A percentile compares a stretch with the other conserved stretches of the same genome.
phyloP scores from a whole-genome alignment of 2,329 filamentous ascomycete genomes.

The Acephala macrosclerotiorum region DNA sequence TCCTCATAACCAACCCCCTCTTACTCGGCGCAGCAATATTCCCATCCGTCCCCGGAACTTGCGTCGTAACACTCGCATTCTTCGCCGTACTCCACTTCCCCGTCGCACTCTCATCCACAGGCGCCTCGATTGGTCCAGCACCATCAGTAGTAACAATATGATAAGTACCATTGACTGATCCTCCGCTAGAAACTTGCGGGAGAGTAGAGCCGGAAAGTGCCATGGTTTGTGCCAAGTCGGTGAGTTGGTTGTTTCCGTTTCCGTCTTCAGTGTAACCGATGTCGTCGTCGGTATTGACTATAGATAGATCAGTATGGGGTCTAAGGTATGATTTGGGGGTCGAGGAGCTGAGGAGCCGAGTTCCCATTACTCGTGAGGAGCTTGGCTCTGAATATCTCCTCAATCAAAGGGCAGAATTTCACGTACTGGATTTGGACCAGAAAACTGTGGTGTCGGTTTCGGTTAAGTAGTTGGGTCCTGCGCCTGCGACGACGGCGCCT shows the following conservation, averaged over 20 bases:
- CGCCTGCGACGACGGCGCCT: not conserved
- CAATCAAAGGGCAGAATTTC: not conserved
- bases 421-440: constrained; percentile 17
- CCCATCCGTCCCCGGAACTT: constrained; percentile 1
- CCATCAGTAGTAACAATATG: constrained; percentile 23
- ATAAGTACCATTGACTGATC: constrained; percentile 20
- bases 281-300: constrained; percentile 16
- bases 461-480: constrained; percentile 11
- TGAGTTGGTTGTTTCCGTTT: constrained; percentile 17
- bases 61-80: constrained; percentile 14
- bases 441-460: constrained; percentile 23
- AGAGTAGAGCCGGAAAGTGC: constrained; percentile 22
- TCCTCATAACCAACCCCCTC: not conserved
- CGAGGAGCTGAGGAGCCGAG: too few species aligned
- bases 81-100: constrained; percentile 20
- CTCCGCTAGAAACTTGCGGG: constrained; percentile 15
- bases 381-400: too few species aligned
- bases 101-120: constrained; percentile 17
- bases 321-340: too few species aligned
- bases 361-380: too few species aligned
- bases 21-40: too few species aligned
- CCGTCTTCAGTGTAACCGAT: constrained; percentile 17
- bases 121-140: constrained; percentile 16
- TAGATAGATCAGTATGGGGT: too few species aligned
- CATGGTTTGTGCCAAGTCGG: constrained; percentile 19